These are phyloP conservation scores for Epithemia pelagica DNA, from an alignment of 108 stramenopile genomes.

Conservation along the genomic window DNA sequence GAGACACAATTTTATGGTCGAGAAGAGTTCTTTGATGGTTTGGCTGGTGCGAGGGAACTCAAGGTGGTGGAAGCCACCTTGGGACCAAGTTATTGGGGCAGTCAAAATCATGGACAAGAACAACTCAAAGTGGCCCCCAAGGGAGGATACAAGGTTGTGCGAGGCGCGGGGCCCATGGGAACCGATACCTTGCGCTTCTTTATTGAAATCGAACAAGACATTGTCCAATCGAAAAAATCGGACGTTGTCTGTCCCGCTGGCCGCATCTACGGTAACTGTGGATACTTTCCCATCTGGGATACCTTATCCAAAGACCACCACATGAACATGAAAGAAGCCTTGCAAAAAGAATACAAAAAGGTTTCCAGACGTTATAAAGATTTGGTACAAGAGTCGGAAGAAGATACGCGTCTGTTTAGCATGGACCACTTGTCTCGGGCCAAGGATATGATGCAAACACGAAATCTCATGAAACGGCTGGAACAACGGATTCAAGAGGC, in stretches of 20 bases:
- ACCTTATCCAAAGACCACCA: background rate
- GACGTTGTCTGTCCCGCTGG: conserved; percentile 65
- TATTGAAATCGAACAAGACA: conserved; percentile 54
- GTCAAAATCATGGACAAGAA: conserved; percentile 38
- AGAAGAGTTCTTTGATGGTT: conserved; percentile 57
- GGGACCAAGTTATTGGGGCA: conserved; percentile 28
- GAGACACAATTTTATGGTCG: conserved; percentile 37
- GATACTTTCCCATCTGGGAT: conserved; percentile 42
- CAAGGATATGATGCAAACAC: conserved; percentile 19
- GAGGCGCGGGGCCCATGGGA: conserved; percentile 56
- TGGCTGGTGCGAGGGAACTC: conserved; percentile 42
- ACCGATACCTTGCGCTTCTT: conserved; percentile 64
- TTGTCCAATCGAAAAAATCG: conserved; percentile 15
- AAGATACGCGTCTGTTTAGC: conserved; percentile 16
- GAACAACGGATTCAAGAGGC: conserved; percentile 38
- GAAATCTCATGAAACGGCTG: conserved; percentile 28
- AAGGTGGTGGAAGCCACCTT: conserved; percentile 31
- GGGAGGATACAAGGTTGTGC: conserved; percentile 61
- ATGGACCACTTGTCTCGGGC: conserved; percentile 16
- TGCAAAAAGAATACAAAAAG: conserved; percentile 31
- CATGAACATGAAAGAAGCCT: conserved; percentile 24
- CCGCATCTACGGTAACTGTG: conserved; percentile 69
- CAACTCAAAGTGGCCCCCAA: conserved; percentile 27
- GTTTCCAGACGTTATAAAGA: conserved; percentile 24
- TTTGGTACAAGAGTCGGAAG: conserved; percentile 15